Evolutionary conservation across 2,329 filamentous ascomycete species (phyloP).

Genomic region (Ambrosiella cleistominuta): DNA sequence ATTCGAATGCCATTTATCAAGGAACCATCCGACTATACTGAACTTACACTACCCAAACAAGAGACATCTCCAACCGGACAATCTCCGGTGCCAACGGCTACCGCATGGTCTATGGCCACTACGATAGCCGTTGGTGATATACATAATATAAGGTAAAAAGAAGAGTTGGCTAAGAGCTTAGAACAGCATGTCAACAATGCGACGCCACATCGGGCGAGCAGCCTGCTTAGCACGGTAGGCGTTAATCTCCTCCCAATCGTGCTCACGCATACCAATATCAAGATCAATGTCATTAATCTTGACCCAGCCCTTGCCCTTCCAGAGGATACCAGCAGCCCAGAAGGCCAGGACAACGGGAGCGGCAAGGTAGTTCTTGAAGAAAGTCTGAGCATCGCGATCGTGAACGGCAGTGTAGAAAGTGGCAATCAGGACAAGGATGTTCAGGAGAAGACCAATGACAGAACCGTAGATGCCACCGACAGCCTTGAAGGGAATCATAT

Average conservation of each 20-base stretch:
- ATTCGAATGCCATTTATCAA: too few species aligned
- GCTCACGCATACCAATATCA: conserved; percentile 44
- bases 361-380: conserved; percentile 38
- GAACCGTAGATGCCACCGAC: conserved; percentile 43
- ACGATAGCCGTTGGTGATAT: too few species aligned
- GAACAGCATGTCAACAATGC: conserved; percentile 22
- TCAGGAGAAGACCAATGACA: conserved; percentile 41
- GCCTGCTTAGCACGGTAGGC: conserved; percentile 32
- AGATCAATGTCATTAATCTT: conserved; percentile 44
- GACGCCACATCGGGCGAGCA: conserved; percentile 33
- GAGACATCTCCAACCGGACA: too few species aligned
- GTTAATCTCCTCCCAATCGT: conserved; percentile 48
- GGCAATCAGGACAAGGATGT: conserved; percentile 33
- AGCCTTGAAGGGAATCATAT: conserved; percentile 48
- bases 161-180: conserved; percentile 15
- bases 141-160: neutral
- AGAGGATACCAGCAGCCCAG: conserved; percentile 39
- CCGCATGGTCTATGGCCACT: too few species aligned
- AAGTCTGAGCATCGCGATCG: conserved; percentile 27
- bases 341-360: conserved; percentile 35
- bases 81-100: too few species aligned
- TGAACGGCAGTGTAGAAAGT: conserved; percentile 34
- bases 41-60: too few species aligned
- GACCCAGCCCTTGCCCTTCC: conserved; percentile 48
- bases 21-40: too few species aligned